phyloP scores from a whole-genome alignment of 495 filamentous ascomycete species.

The Xylaria grammica region DNA sequence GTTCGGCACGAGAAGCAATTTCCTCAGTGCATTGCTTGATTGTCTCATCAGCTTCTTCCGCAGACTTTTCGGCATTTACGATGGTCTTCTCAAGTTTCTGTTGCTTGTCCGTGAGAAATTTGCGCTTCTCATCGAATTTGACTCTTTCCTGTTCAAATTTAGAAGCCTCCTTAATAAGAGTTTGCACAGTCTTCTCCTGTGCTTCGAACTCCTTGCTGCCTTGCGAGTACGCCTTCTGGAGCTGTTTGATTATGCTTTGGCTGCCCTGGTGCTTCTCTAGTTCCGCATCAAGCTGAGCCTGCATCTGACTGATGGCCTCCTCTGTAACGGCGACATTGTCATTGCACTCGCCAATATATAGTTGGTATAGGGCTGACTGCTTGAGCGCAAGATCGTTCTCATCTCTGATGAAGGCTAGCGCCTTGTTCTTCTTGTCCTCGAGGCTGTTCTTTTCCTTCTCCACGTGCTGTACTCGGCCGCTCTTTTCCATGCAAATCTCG shows the following conservation, averaged over 20 bases:
- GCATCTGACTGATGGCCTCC: conserved; percentile 88
- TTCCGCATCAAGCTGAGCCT: conserved; percentile 84
- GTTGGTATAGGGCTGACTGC: conserved; percentile 87
- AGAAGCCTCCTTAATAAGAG: conserved; percentile 83
- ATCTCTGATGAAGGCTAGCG: conserved; percentile 82
- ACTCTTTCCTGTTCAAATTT: conserved; percentile 95
- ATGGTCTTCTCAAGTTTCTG: conserved; percentile 95
- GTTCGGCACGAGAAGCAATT: conserved; percentile 71
- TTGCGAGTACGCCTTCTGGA: conserved; percentile 84
- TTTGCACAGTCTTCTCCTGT: conserved; percentile 81
- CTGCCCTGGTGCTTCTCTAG: conserved; percentile 90
- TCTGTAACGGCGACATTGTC: conserved; percentile 90
- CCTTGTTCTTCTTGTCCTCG: conserved; percentile 96
- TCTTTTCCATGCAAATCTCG: conserved; percentile 94
- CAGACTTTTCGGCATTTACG: conserved; percentile 63
- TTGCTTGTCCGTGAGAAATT: conserved; percentile 85
- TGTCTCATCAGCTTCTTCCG: conserved; percentile 74
- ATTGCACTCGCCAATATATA: conserved; percentile 83
- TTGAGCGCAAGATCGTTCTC: conserved; percentile 92
- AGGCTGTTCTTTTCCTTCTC: conserved; percentile 93
- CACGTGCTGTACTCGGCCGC: conserved; percentile 90
- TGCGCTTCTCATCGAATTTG: conserved; percentile 96
- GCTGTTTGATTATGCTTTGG: conserved; percentile 85
- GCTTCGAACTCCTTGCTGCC: conserved; percentile 79
- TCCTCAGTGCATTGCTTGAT: conserved; percentile 78